phyloP scores from a whole-genome alignment of 768 basidiomycete species.

The Macrocybe gigantea region DNA sequence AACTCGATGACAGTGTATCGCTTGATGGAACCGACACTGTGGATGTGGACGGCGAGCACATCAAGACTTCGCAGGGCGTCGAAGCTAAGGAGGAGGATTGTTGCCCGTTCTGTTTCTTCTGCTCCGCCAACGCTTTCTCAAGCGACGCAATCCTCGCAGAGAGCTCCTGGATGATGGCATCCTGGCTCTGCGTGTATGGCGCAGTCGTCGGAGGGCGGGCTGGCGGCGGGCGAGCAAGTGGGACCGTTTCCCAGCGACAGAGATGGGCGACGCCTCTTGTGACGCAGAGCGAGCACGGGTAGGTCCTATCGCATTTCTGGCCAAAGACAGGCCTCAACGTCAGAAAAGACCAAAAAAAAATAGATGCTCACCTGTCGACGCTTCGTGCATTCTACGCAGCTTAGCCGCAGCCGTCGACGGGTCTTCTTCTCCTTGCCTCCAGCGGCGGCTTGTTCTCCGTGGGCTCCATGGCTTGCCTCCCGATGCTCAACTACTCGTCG shows the following conservation, averaged over 20 bases:
- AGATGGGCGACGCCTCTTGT: slow-evolving; percentile 35
- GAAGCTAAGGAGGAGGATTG: slow-evolving; percentile 10
- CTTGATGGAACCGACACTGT: slow-evolving; percentile 7
- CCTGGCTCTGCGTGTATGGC: slow-evolving; percentile 1
- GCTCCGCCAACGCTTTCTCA: slow-evolving; percentile 17
- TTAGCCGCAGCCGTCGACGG: slow-evolving; percentile 40
- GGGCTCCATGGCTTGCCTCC: slow-evolving; percentile 3
- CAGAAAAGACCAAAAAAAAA: background rate
- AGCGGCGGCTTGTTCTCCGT: background rate
- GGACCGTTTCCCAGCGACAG: slow-evolving; percentile 40
- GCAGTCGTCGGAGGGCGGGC: slow-evolving; percentile 24
- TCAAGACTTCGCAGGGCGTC: slow-evolving; percentile 15
- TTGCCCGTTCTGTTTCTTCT: slow-evolving; percentile 2
- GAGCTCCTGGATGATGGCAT: slow-evolving; percentile 18
- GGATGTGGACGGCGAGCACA: slow-evolving; percentile 8
- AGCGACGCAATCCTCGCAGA: slow-evolving; percentile 20
- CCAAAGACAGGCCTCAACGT: slow-evolving; percentile 1
- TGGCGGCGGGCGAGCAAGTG: slow-evolving; percentile 35
- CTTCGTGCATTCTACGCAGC: slow-evolving; percentile 53
- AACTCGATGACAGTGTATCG: background rate
- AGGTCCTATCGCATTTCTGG: slow-evolving; percentile 47
- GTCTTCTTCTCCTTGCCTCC: slow-evolving; percentile 40
- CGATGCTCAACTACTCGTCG: too few relatives aligned
- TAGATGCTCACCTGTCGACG: slow-evolving; percentile 39
- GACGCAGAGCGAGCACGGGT: slow-evolving; percentile 35